Evolutionary conservation across 306 rosid species (phyloP), one percentile per base, ranked within the genome.

Genomic region (Neltuma alba): DNA sequence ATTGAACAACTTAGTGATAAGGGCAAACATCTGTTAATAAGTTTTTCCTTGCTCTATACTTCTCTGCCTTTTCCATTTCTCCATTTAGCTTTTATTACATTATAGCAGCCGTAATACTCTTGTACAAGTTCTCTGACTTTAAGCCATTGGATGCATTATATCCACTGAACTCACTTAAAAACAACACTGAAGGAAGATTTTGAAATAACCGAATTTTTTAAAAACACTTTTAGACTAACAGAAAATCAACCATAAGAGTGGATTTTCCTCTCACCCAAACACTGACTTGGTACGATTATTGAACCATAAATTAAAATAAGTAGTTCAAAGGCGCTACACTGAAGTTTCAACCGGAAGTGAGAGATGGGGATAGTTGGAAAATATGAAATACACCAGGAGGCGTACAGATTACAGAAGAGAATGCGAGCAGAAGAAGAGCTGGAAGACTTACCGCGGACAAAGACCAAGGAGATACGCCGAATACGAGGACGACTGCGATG

Each of bases 51-150:
- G 10, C 84, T 65, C 85, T 83, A 70, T 55, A 67, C 79, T 62
- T 42, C 77, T 63, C 76, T 79, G 76, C 66, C 57, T 42, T 83
- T 66, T 34, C 47, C 70, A 33, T 31, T 66, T 77, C 78, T 77
- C 74, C 64, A 60, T 75, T 40, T 84, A 70, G 70, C 58, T 72
- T 54, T 25, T 20, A 70, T 5, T 70, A 70, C 64, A 76, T 79
- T 57, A 76, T 76, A 72, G 76, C 57, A 27, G 78, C 61, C 10
- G 5, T 21, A 8, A 31, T 63, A 37, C 48, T n/a, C 71, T 37
- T 37, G 48, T 36, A 4, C 37, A 20, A 20, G 66, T 14, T 55
- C 63, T 61, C 69, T 16, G 71, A 40, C n/a, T 21, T 64, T 48
- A 40, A 47, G 40, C 70, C 58, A 21, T 76, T 66, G 71, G 77